Percentiles rank a stretch among this genome's conserved stretches.
These are phyloP conservation scores for Penstemon barbatus DNA, from an alignment of 257 asterid genomes.

Conservation along the genomic window DNA sequence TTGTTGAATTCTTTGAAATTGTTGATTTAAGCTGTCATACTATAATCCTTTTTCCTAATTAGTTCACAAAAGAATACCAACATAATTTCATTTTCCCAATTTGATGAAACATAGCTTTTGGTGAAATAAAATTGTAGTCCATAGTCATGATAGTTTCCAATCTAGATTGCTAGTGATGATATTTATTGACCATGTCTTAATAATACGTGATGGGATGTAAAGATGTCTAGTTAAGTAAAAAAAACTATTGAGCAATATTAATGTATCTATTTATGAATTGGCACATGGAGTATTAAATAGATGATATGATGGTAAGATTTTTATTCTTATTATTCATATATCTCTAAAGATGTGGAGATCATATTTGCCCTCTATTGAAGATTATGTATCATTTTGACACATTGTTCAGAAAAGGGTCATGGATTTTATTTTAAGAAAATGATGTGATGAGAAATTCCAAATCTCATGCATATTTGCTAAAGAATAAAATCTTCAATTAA, in stretches of 20 bases:
- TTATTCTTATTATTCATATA: no score
- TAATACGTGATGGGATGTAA: not conserved
- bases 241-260: no score
- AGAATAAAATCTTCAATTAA: not conserved
- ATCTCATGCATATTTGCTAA: not conserved
- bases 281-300: no score
- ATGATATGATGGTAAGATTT: no score
- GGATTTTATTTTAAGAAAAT: not conserved
- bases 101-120: conserved; percentile 18
- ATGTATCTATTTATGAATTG: no score
- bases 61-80: conserved; percentile 15
- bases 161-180: not conserved
- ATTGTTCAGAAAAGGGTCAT: not conserved
- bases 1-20: not conserved
- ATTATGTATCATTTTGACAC: not conserved
- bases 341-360: no score
- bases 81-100: conserved; percentile 15
- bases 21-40: conserved; percentile 9
- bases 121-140: conserved; percentile 2
- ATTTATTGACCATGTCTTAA: not conserved
- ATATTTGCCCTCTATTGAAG: no score
- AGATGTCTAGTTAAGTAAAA: no score
- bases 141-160: conserved; percentile 6
- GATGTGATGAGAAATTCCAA: not conserved
- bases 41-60: conserved; percentile 12